Evolutionary conservation across 208 protist species (phyloP).

Genomic region (Leishmania amazonensis): DNA sequence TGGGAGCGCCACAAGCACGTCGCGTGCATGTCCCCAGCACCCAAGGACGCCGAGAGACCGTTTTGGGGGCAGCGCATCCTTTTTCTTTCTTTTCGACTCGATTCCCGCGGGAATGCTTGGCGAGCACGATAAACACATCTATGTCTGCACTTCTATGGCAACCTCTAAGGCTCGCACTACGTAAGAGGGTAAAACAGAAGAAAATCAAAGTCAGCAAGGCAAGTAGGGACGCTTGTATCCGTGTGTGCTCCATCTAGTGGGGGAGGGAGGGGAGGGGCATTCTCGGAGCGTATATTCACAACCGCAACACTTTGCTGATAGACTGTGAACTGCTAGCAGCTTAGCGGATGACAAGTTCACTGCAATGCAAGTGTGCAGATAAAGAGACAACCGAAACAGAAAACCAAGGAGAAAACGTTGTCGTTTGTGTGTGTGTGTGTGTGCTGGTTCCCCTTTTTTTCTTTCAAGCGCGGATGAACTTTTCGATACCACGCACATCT

Average conservation of each 20-base stretch:
- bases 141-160: neutral
- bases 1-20: neutral
- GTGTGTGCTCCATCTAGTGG: neutral
- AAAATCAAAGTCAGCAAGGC: constrained; percentile 6
- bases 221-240: neutral
- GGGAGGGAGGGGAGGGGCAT: neutral
- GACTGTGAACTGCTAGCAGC: neutral
- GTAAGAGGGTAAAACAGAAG: neutral
- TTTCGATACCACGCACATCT: constrained; percentile 41
- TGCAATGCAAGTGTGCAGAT: neutral
- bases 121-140: neutral
- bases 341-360: neutral
- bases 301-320: neutral
- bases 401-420: neutral
- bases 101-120: neutral
- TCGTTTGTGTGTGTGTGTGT: neutral
- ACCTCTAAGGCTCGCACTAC: neutral
- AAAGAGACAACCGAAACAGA: neutral
- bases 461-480: constrained; percentile 19
- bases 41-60: neutral
- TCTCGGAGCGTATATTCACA: neutral
- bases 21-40: neutral
- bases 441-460: neutral
- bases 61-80: neutral
- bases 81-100: neutral